Base-by-base conservation (phyloP, 768 basidiomycete species). In the Termitomyces eurrhizus region DNA sequence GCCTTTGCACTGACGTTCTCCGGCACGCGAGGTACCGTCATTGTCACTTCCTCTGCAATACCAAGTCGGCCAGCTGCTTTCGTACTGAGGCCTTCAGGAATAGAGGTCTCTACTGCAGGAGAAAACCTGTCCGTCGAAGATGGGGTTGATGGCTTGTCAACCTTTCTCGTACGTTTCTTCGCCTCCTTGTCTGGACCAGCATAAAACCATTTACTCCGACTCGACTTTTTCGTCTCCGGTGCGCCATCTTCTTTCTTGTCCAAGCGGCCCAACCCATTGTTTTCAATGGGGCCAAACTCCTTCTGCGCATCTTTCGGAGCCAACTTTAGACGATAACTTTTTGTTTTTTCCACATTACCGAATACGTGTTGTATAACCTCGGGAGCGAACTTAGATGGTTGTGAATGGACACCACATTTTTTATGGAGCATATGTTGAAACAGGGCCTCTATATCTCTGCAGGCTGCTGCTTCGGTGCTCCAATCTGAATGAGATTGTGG, bases 351-450 rank as follows among this genome's bases (percentile, higher is more conserved):
- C 6, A 76, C 75, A 11, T 75, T 68, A 12, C 85, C 86, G 69
- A 90, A 91, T 2, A 81, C 73, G 14, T 72, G 66, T 58, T 76
- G 70, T 50, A 89, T 65, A 52, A 78, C 57, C 12, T 77, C 73
- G 12, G 75, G 61, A n/a, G 89, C 62, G 66, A 83, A 79, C 48
- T 80, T 73, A 39, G 80, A 74, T 4, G 86, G 85, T 0, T 76
- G 78, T 0, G 80, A 77, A 60, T 84, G 75, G 46, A 90, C 74
- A 29, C 77, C 76, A 61, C 77, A 85, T 66, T 80, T 80, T 63
- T 70, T 65, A 9, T 67, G 67, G 21, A 92, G 74, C 87, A 90
- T 88, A 26, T 78, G 73, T 61, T 79, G 74, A 68, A 88, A 91
- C 16, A 85, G 70, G 7, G 65, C 73, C 69, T 92, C 90, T 29